Base-by-base conservation (phyloP, 371 early-diverging fungal species). In the Gilbertella persicaria region DNA sequence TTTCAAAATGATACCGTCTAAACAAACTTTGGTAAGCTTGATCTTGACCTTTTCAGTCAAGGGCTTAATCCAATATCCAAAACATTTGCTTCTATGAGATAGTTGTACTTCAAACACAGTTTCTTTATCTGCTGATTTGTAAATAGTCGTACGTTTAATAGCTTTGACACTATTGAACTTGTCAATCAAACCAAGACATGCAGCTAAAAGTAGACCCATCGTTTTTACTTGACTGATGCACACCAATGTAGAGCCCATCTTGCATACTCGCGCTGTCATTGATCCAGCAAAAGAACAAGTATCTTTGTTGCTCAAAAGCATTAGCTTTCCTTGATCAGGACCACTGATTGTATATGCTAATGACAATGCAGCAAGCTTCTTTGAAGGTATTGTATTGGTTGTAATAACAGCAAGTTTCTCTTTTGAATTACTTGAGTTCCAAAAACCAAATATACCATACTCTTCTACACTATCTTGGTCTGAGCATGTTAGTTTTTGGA, bases 131-230 rank as follows among this genome's bases (percentile, higher is more conserved):
- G 33, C 33, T 33, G 33, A 3, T 17, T 19, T 39, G 19, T 24
- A 0, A 7, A 54, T 7, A 2, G 16, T 19, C 1, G 60, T 46
- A 33, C 38, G 16, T 7, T 21, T 5, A 25, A 64, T 52, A 13
- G 60, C 46, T 9, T 25, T 29, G 2, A 17, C 46, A 1, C 67
- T 48, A 33, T 62, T 62, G 10, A 58, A 58, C 28, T 66, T 66
- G 24, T 66, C 59, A 14, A 52, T 37, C 6, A 66, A 25, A 1
- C 67, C 67, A 12, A 66, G 24, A 36, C 67, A 66, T 10, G 67
- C 58, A 10, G 55, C 28, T 10, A 50, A 62, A 0, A 58, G 3
- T 1, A 3, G 4, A 8, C 33, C 50, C 14, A 29, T 4, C 3
- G 53, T 43, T 9, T 39, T 33, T 4, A 57, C 29, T n/a, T 42